Conservation (phyloP, 805 yeast species). For the Teunomyces gatunensis region DNA sequence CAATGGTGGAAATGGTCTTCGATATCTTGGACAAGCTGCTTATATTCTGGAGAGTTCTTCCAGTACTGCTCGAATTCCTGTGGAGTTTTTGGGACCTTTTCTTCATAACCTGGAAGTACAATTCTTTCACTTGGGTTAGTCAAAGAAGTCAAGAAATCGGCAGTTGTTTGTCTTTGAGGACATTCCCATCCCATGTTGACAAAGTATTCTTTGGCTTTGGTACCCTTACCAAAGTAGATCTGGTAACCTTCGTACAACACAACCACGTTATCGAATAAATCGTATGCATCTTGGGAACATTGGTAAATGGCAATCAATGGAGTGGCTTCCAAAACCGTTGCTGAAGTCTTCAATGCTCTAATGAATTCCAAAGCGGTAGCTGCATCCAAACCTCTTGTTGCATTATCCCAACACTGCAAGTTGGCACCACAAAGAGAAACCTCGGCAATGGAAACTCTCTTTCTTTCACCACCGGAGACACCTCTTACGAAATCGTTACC, state of each 20-base stretch:
- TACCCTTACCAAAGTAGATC: conserved; percentile 49
- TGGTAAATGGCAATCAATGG: conserved; percentile 60
- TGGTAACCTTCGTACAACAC: conserved; percentile 59
- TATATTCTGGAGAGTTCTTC: conserved; percentile 45
- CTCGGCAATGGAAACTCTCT: conserved; percentile 82
- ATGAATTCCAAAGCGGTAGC: conserved; percentile 79
- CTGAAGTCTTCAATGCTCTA: conserved; percentile 61
- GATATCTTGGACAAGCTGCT: conserved; percentile 12
- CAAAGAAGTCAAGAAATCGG: conserved; percentile 55
- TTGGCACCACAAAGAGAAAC: conserved; percentile 64
- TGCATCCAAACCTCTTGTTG: conserved; percentile 83
- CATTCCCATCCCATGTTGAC: conserved; percentile 54
- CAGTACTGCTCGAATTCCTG: conserved; percentile 30
- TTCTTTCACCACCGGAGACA: conserved; percentile 84
- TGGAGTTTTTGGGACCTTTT: conserved; percentile 42
- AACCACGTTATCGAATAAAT: conserved; percentile 59
- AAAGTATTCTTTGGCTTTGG: conserved; percentile 48
- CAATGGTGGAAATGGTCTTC: conserved; percentile 10
- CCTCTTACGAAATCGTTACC: conserved; percentile 66
- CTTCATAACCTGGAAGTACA: conserved; percentile 41
- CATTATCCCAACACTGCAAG: conserved; percentile 74
- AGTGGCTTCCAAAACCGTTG: conserved; percentile 49
- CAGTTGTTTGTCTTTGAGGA: conserved; percentile 58
- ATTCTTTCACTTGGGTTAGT: conserved; percentile 54
- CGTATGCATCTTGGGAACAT: conserved; percentile 57